Base-by-base conservation (phyloP, 768 basidiomycete genomes). In the Dacryopinax spathularia region DNA sequence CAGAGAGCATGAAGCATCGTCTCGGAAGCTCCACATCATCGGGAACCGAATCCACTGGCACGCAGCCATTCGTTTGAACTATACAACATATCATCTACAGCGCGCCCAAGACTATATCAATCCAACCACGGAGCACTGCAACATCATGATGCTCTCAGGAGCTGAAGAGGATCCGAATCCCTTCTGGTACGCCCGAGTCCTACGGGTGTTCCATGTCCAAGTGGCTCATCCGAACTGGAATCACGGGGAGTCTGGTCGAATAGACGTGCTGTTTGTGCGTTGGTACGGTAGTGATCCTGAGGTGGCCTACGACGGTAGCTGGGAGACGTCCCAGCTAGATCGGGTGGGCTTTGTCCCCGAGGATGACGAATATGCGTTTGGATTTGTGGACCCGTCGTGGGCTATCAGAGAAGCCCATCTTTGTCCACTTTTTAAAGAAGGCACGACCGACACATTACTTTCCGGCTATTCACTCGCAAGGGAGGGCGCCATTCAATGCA, bases 221-320 rank as follows among this genome's bases (percentile, higher is more conserved):
- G 72, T 74, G 1, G n/a, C 60, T 1, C 63, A 70, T 34, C 15
- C 35, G 1, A 63, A 64, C 18, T 2, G 1, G 1, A 0, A 62
- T 60, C 5, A 20, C 62, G 12, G 34, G 15, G 10, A 33, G 18
- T 22, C 39, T 5, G 4, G 22, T 18, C 43, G n/a, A 35, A 74
- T 81, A 68, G 72, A 78, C 1, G 74, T 81, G 18, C 65, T 81
- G 1, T 80, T 76, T 69, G 76, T 82, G 0, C 68, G 70, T 0
- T 78, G 78, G 76, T 71, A 77, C 43, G 71, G 72, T 1, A 44
- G 62, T 0, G 75, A 79, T 35, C 61, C 60, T 0, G 63, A 41
- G 3, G 70, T 68, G 62, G 37, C 56, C 2, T 68, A 65, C 29
- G 75, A 78, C 7, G 39, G 18, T 5, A 22, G 39, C 18, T 41